Base-by-base conservation (phyloP, 2,329 filamentous ascomycete species). In the Neofusicoccum umdonicola region DNA sequence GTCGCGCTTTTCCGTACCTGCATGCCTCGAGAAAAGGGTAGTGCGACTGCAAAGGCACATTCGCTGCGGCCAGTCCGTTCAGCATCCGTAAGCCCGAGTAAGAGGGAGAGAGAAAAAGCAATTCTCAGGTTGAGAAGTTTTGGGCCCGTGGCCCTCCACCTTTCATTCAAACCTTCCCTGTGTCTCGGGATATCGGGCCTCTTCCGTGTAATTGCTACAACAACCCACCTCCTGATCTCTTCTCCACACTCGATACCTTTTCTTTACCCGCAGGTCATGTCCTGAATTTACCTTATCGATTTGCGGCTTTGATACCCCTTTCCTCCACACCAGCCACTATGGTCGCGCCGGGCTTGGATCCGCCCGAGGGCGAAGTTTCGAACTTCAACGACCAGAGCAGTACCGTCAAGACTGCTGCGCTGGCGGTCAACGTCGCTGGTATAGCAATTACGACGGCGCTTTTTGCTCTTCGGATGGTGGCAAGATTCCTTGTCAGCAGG, bases 381-480 rank as follows among this genome's bases (percentile, higher is more conserved):
- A 65, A 70, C 58, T 69, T 71, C 39, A 63, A 63, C 8, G 58
- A 72, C 42, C 71, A 71, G 31, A 42, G 39, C 6, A 67, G 58
- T n/a, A 64, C 57, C 34, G 41, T 67, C 44, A 66, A 71, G 52
- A 77, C 71, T 0, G 63, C 77, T 50, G 77, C 74, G 64, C 62
- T 77, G 2, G 71, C 76, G 34, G 77, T 75, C 15, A 75, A 79
- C 69, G 69, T 67, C 45, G 68, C 78, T 12, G 78, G 74, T 64
- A 74, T 79, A 47, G 71, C 72, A 0, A 71, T 77, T n/a, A 69
- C 73, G 17, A 70, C 72, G 11, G 17, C 72, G 1, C 74, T 78
- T 34, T 69, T 78, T 11, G 63, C 57, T 1, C 56, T 77, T 41
- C 74, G 76, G 7, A 70, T 77, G 15, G 68, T 69, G 44, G 71